Percentiles rank a stretch among this genome's conserved stretches.
Conservation (phyloP, 495 filamentous ascomycete genomes). For the Penicillium atrosanguineum region DNA sequence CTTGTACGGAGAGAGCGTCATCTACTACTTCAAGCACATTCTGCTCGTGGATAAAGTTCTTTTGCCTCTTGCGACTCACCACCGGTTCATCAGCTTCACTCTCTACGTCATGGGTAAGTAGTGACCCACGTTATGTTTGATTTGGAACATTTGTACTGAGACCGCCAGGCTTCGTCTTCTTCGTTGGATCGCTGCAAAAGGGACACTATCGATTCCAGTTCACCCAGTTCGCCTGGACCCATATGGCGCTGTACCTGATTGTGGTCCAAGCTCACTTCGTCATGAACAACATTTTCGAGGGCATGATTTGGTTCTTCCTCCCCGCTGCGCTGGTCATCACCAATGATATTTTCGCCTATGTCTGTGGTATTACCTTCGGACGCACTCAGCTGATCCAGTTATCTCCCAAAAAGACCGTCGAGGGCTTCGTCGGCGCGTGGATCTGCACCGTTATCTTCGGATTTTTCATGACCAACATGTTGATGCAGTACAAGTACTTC, state of each 20-base stretch:
- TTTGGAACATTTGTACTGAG: background rate
- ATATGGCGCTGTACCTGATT: constrained; percentile 98
- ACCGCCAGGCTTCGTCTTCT: constrained; percentile 88
- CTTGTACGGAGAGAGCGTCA: constrained; percentile 95
- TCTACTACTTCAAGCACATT: constrained; percentile 99
- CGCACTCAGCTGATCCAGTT: constrained; percentile 96
- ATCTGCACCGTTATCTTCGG: constrained; percentile 88
- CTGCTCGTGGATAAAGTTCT: constrained; percentile 91
- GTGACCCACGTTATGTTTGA: constrained; percentile 19
- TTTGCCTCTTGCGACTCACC: constrained; percentile 91
- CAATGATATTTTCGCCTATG: constrained; percentile 98
- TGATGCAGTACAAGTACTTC: constrained; percentile 95
- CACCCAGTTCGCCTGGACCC: constrained; percentile 98
- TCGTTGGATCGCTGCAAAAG: constrained; percentile 92
- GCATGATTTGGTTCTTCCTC: constrained; percentile 99
- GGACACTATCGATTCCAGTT: constrained; percentile 98
- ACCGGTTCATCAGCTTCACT: constrained; percentile 97
- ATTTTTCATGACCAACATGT: constrained; percentile 74
- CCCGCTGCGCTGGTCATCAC: constrained; percentile 93
- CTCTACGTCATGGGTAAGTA: constrained; percentile 91
- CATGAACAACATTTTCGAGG: constrained; percentile 99
- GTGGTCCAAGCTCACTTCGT: constrained; percentile 98
- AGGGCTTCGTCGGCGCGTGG: constrained; percentile 98
- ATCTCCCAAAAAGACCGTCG: constrained; percentile 98
- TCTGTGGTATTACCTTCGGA: constrained; percentile 96